A percentile compares a stretch with the other conserved stretches of the same genome.
Evolutionary conservation across 2,329 filamentous ascomycete species (phyloP).

Genomic region (Cucurbitaria berberidis): DNA sequence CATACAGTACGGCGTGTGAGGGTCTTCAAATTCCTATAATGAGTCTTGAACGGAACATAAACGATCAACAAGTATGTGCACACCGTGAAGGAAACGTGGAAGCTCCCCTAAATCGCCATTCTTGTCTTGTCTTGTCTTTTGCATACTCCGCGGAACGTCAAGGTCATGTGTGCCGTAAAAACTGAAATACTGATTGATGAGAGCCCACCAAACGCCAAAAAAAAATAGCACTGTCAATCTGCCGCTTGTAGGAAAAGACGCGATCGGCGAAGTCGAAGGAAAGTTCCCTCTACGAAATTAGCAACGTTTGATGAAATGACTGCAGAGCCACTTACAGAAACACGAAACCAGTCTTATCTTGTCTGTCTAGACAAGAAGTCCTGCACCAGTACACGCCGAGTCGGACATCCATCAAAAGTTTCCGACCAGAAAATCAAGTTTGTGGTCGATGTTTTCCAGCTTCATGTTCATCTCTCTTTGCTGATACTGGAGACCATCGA

Average conservation of each 20-base stretch:
- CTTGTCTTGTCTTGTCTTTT: background rate
- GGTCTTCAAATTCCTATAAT: background rate
- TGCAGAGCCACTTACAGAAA: background rate
- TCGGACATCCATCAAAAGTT: background rate
- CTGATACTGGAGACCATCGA: conserved; percentile 3
- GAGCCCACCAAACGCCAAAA: background rate
- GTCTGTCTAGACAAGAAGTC: background rate
- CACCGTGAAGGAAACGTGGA: background rate
- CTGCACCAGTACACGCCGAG: background rate
- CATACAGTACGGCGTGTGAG: background rate
- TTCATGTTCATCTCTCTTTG: conserved; percentile 5
- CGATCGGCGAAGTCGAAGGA: no score
- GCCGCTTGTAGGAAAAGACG: no score
- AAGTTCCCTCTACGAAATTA: background rate
- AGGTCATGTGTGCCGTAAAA: background rate
- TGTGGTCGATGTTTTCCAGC: conserved; percentile 2
- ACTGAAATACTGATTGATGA: background rate
- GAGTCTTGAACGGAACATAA: background rate
- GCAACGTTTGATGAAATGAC: background rate
- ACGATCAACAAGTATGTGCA: background rate
- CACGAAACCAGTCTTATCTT: background rate
- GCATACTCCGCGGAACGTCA: background rate
- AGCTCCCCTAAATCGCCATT: background rate
- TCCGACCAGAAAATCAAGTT: background rate
- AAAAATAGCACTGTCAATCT: no score